These are phyloP conservation scores for Staphylotrichum tortipilum DNA, from an alignment of 495 filamentous ascomycete genomes.

Conservation along the genomic window DNA sequence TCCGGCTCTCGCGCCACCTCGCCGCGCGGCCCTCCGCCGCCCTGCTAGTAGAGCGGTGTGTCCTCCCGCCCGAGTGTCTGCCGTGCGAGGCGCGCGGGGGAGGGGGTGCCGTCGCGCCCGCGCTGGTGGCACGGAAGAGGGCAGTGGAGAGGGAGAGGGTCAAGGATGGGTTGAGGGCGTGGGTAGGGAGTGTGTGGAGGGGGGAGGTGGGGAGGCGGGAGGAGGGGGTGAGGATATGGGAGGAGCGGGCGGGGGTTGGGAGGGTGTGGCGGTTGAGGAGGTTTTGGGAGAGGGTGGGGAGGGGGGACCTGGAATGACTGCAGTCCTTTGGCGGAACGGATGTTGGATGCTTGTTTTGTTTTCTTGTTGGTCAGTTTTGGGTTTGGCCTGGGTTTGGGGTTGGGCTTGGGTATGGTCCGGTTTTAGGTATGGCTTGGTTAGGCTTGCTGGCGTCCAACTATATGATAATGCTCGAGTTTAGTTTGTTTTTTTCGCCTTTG, in stretches of 20 bases:
- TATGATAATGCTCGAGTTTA: too few species aligned
- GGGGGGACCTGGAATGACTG: constrained; percentile 12
- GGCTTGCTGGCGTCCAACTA: too few species aligned
- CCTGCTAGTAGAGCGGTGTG: constrained; percentile 35
- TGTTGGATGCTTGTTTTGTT: constrained; percentile 40
- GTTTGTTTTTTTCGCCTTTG: too few species aligned
- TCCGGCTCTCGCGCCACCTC: constrained; percentile 38
- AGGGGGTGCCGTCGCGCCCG: constrained; percentile 16
- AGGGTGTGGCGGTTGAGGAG: constrained; percentile 42
- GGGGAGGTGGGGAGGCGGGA: constrained; percentile 33
- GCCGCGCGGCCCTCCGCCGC: constrained; percentile 36
- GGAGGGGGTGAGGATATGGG: constrained; percentile 31
- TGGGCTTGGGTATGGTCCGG: too few species aligned
- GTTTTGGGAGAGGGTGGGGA: constrained; percentile 44
- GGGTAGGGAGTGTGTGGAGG: constrained; percentile 40
- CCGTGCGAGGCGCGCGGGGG: constrained; percentile 7
- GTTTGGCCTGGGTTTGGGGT: not conserved
- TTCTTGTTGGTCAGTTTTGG: not conserved
- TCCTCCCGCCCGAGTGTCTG: constrained; percentile 39
- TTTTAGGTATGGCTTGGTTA: too few species aligned
- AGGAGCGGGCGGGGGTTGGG: constrained; percentile 37
- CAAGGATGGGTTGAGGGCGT: constrained; percentile 45
- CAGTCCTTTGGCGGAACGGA: not conserved
- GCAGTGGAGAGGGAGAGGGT: constrained; percentile 47
- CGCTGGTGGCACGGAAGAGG: constrained; percentile 32